These are phyloP conservation scores for Phaffia australis DNA, from an alignment of 768 basidiomycete species.

Conservation along the genomic window DNA sequence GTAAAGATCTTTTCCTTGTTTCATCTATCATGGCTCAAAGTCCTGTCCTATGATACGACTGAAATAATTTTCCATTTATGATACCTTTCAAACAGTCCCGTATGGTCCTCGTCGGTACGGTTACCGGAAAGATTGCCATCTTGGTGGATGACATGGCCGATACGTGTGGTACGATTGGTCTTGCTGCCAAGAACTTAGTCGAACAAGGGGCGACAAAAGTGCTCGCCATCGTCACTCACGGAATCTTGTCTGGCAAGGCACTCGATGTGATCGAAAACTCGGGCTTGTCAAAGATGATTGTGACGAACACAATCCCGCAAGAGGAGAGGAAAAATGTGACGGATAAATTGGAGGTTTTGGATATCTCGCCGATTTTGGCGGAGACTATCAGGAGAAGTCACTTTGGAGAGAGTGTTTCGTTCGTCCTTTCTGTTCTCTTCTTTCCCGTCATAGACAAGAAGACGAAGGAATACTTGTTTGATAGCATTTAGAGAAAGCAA, in stretches of 20 bases:
- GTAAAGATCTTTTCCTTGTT: background rate
- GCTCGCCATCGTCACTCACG: constrained; percentile 77
- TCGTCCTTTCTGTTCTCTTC: background rate
- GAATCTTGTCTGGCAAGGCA: constrained; percentile 24
- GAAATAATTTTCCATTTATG: background rate
- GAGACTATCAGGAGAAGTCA: constrained; percentile 74
- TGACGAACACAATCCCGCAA: constrained; percentile 93
- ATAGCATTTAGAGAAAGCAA: background rate
- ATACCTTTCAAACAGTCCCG: constrained; percentile 11
- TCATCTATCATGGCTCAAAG: background rate
- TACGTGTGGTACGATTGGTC: constrained; percentile 73
- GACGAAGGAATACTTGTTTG: too few relatives aligned
- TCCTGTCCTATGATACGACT: background rate
- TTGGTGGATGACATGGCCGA: constrained; percentile 99
- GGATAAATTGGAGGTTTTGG: constrained; percentile 74
- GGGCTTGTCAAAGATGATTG: constrained; percentile 76
- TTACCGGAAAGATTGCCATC: constrained; percentile 86
- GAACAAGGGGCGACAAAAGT: constrained; percentile 82
- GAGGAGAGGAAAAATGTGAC: constrained; percentile 45
- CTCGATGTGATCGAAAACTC: constrained; percentile 60
- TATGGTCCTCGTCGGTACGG: constrained; percentile 83
- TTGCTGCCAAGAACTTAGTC: constrained; percentile 73
- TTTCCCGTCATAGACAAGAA: background rate
- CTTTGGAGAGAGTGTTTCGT: constrained; percentile 26
- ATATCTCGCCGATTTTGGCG: constrained; percentile 81